phyloP scores from a whole-genome alignment of 306 rosid species.

The Crotalaria pallida region DNA sequence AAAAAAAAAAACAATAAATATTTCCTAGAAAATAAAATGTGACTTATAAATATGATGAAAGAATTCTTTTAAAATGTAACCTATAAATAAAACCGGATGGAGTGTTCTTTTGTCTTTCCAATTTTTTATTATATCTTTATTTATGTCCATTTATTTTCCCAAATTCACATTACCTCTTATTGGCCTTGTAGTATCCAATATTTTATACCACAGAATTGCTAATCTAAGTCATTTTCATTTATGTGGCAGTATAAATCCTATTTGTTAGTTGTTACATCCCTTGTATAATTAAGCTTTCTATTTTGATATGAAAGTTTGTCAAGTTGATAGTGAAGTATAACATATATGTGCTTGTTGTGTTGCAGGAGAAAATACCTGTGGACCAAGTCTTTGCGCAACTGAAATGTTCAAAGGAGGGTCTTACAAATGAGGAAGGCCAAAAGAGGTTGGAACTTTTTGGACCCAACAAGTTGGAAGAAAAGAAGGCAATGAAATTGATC shows the following conservation, averaged over 20 bases:
- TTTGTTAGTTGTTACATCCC: background rate
- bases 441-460: slow-evolving; percentile 59
- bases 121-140: background rate
- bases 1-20: too few relatives aligned
- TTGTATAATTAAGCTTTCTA: background rate
- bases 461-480: slow-evolving; percentile 70
- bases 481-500: slow-evolving; percentile 38
- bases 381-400: slow-evolving; percentile 59
- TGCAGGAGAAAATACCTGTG: slow-evolving; percentile 61
- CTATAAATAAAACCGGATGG: too few relatives aligned
- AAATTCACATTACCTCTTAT: background rate
- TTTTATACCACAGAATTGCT: too few relatives aligned
- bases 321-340: background rate
- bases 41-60: too few relatives aligned
- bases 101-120: too few relatives aligned
- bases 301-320: background rate
- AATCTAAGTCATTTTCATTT: background rate
- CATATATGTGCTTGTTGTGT: background rate
- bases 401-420: slow-evolving; percentile 55
- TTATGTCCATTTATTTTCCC: background rate
- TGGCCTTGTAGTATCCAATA: background rate
- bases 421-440: slow-evolving; percentile 55
- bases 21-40: too few relatives aligned
- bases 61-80: too few relatives aligned
- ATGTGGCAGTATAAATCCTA: background rate